Base-by-base conservation (phyloP, 1,284 basidiomycete species). In the Ceratobasidium papillatum region DNA sequence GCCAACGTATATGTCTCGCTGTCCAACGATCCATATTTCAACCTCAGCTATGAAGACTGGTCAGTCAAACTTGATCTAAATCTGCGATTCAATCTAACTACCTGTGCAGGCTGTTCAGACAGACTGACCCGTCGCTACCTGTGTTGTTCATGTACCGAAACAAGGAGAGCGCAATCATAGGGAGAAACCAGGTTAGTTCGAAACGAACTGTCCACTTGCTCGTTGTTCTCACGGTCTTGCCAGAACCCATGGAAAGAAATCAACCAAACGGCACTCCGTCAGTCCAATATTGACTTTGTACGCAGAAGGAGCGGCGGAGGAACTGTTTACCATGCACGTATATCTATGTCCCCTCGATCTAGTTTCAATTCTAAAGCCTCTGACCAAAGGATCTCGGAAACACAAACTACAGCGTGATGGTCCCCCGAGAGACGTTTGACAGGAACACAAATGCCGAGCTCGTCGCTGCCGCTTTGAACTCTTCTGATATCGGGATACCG, bases 221-320 rank as follows among this genome's bases (percentile, higher is more conserved):
- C 27, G 3, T n/a, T 5, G n/a, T 17, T 58, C 56, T n/a, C n/a
- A 38, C 9, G 22, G n/a, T 17, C n/a, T 12, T 8, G 5, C 8
- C 77, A 99, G 86, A 99, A 99, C 79, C 95, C 96, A 25, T 99
- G 97, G 97, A 96, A 94, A 81, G 98, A 99, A 82, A 91, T 96
- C 75, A 96, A 98, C 79, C 84, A 93, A 59, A 79, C 81, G 1
- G 84, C 87, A 8, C 85, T 93, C 36, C 79, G 81, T 11, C 78
- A 82, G 8, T 81, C 84, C n/a, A 84, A 83, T 1, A 86, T 97
- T 11, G 93, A 94, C 0, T 92, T 96, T 79, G 88, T 99, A 45
- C 87, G 97, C 56, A 86, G 98, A 76, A 86, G 94, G 74, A 96
- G 94, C 78, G 98, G 98, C 12, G 98, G 98, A n/a, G 98, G 98